These are phyloP conservation scores for Metschnikowia henanensis DNA, from an alignment of 805 yeast species.

Conservation along the genomic window DNA sequence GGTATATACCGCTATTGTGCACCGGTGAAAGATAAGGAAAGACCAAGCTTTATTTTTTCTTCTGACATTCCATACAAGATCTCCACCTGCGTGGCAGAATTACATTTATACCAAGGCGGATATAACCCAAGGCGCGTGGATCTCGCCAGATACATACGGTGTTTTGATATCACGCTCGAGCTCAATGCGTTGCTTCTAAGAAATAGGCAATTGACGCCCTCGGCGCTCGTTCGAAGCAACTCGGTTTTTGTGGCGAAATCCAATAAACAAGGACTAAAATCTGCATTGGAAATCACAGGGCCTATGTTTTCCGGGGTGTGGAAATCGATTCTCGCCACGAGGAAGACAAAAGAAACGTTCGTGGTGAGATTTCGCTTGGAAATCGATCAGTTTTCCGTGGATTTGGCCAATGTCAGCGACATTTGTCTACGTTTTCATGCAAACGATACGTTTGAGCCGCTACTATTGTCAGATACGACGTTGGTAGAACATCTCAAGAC, in stretches of 20 bases:
- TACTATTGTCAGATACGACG: conserved; percentile 28
- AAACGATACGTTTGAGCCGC: conserved; percentile 31
- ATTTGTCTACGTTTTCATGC: conserved; percentile 25
- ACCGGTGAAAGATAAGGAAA: conserved; percentile 27
- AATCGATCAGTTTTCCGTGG: conserved; percentile 23
- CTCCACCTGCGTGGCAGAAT: conserved; percentile 19
- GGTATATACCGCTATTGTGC: conserved; percentile 14
- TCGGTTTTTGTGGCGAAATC: conserved; percentile 33
- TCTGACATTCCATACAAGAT: conserved; percentile 33
- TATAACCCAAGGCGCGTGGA: conserved; percentile 16
- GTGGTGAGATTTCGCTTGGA: conserved; percentile 31
- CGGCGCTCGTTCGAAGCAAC: conserved; percentile 35
- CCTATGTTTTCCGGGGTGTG: conserved; percentile 15
- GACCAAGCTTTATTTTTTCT: conserved; percentile 39
- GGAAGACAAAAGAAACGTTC: conserved; percentile 28
- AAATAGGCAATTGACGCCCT: conserved; percentile 28
- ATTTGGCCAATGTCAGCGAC: conserved; percentile 16
- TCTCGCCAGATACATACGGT: conserved; percentile 17
- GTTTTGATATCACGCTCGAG: conserved; percentile 31
- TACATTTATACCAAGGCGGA: conserved; percentile 15
- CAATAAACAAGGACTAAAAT: conserved; percentile 2
- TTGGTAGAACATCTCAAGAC: conserved; percentile 26
- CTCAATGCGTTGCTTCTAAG: conserved; percentile 36
- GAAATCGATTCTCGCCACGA: conserved; percentile 14
- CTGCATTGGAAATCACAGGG: conserved; percentile 1